phyloP scores from a whole-genome alignment of 257 asterid genomes.

The Scutellaria baicalensis region DNA sequence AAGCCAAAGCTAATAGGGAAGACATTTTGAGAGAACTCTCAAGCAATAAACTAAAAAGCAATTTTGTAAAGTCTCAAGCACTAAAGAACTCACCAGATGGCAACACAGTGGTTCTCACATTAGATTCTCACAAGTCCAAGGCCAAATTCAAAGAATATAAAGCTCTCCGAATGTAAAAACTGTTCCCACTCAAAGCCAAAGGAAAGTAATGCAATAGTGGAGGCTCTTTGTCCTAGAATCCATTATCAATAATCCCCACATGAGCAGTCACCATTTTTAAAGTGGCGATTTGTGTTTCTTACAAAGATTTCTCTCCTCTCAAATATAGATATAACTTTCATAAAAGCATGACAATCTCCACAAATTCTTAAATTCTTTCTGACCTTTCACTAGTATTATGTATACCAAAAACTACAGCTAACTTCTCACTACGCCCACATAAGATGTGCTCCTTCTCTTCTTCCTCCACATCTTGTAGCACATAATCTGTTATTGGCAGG shows the following conservation, averaged over 20 bases:
- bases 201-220: background rate
- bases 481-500: constrained; percentile 52
- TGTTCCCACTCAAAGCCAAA: constrained; percentile 3
- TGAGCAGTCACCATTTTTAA: constrained; percentile 74
- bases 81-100: constrained; percentile 21
- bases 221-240: constrained; percentile 3
- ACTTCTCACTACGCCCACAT: constrained; percentile 92
- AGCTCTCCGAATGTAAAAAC: background rate
- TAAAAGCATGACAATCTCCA: constrained; percentile 80
- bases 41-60: background rate
- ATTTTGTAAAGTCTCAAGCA: background rate
- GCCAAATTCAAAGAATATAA: background rate
- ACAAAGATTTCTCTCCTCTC: constrained; percentile 82
- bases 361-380: constrained; percentile 88
- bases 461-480: constrained; percentile 90
- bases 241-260: constrained; percentile 89
- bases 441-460: constrained; percentile 86
- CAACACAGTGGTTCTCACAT: background rate
- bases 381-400: constrained; percentile 62
- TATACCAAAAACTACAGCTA: constrained; percentile 80
- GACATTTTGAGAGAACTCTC: background rate
- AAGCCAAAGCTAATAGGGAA: background rate
- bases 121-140: constrained; percentile 5
- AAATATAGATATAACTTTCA: constrained; percentile 59
- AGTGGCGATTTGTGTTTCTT: constrained; percentile 80